phyloP scores from a whole-genome alignment of 1,139 yeast species.

The Lizanozyma gosingica region DNA sequence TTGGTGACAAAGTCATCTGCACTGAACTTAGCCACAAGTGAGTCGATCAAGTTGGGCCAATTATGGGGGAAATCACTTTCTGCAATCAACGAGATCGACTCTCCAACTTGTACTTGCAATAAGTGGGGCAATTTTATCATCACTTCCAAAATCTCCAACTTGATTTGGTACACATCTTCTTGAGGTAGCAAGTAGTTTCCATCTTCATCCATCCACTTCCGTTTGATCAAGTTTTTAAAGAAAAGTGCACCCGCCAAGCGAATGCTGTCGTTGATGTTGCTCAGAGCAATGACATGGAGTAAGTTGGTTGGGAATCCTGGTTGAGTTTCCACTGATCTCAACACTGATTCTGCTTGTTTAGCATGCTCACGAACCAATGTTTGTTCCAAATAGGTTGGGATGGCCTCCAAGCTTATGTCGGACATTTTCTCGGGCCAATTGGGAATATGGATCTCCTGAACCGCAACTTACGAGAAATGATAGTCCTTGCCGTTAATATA shows the following conservation, averaged over 20 bases:
- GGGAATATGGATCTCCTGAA: no score
- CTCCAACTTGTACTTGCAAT: slow-evolving; percentile 87
- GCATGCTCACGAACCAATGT: slow-evolving; percentile 46
- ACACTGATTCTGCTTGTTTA: slow-evolving; percentile 48
- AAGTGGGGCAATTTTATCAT: slow-evolving; percentile 74
- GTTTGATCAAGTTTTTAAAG: slow-evolving; percentile 77
- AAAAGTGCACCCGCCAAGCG: slow-evolving; percentile 85
- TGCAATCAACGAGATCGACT: slow-evolving; percentile 85
- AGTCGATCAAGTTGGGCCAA: slow-evolving; percentile 78
- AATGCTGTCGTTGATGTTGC: slow-evolving; percentile 43
- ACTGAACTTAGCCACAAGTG: slow-evolving; percentile 57
- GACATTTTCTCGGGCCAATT: no score
- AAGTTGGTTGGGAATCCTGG: slow-evolving; percentile 72
- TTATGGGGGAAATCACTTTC: slow-evolving; percentile 90
- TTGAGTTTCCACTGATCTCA: slow-evolving; percentile 52
- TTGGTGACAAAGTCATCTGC: slow-evolving; percentile 62
- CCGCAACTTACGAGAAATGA: no score
- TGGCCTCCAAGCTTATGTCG: slow-evolving; percentile 30
- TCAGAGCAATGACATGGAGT: slow-evolving; percentile 68
- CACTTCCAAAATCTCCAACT: slow-evolving; percentile 65
- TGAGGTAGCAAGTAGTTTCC: slow-evolving; percentile 63
- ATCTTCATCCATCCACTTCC: slow-evolving; percentile 87
- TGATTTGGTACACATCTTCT: slow-evolving; percentile 60
- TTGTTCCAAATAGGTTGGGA: slow-evolving; percentile 39
- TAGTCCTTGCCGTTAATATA: no score